Conservation (phyloP, 1,284 basidiomycete genomes). For the Mycena citricolor region DNA sequence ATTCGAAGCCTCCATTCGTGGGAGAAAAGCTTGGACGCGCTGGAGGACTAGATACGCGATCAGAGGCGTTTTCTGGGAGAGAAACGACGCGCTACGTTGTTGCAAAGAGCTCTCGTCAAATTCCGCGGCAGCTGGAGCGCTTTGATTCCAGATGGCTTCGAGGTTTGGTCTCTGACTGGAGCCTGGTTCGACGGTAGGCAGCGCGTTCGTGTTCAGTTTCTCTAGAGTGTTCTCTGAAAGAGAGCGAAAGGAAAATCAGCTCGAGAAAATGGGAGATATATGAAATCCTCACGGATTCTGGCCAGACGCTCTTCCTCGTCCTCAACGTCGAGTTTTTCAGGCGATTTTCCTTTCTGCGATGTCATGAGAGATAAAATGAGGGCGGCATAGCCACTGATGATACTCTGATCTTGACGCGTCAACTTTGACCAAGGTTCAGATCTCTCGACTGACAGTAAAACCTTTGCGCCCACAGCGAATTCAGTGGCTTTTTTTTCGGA, state of each 20-base stretch:
- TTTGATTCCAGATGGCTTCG: slow-evolving; percentile 7
- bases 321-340: slow-evolving; percentile 18
- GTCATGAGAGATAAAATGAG: too few species aligned
- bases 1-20: not conserved
- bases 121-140: not conserved
- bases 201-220: slow-evolving; percentile 13
- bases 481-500: too few species aligned
- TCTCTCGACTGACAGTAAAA: too few species aligned
- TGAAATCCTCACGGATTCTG: slow-evolving; percentile 20
- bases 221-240: slow-evolving; percentile 14
- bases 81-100: slow-evolving; percentile 13
- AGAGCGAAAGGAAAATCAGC: not conserved
- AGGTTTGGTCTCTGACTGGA: not conserved
- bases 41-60: not conserved
- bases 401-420: too few species aligned
- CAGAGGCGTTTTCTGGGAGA: not conserved
- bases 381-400: too few species aligned
- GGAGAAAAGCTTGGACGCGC: not conserved
- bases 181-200: too few species aligned
- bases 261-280: not conserved
- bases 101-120: slow-evolving; percentile 2
- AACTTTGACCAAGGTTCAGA: too few species aligned
- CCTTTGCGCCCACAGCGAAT: too few species aligned
- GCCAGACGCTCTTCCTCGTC: slow-evolving; percentile 18
- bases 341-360: too few species aligned